A percentile compares a stretch with the other conserved stretches of the same genome.
These are phyloP conservation scores for Crataegus laevigata DNA, from an alignment of 306 rosid species.

Conservation along the genomic window DNA sequence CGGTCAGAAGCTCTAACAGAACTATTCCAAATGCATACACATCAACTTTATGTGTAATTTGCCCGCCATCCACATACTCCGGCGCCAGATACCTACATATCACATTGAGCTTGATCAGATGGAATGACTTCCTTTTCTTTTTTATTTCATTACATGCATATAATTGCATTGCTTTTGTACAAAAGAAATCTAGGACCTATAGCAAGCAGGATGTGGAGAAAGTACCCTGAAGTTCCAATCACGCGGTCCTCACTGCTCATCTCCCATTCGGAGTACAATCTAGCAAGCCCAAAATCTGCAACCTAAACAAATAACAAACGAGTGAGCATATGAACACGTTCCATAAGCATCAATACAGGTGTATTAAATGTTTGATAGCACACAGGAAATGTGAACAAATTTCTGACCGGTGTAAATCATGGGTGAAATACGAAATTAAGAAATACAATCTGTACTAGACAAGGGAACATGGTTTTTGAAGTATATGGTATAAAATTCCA, in stretches of 20 bases:
- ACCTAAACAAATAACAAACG: slow-evolving; percentile 36
- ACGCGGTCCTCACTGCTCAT: slow-evolving; percentile 47
- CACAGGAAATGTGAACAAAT: background rate
- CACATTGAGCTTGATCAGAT: slow-evolving; percentile 20
- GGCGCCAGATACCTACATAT: slow-evolving; percentile 81
- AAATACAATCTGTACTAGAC: background rate
- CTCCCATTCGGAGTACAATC: slow-evolving; percentile 83
- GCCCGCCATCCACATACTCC: slow-evolving; percentile 66
- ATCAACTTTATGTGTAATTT: slow-evolving; percentile 72
- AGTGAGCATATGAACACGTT: background rate
- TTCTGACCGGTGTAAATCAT: background rate
- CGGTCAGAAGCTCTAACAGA: slow-evolving; percentile 68
- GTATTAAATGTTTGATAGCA: background rate
- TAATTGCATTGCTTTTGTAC: background rate
- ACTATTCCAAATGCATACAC: slow-evolving; percentile 88
- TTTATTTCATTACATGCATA: background rate
- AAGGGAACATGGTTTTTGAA: background rate
- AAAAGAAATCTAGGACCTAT: background rate
- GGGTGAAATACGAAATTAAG: background rate
- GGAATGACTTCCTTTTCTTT: background rate
- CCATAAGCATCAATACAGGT: background rate
- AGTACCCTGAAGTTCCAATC: slow-evolving; percentile 70
- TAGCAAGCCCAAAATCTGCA: slow-evolving; percentile 92
- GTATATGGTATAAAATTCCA: background rate
- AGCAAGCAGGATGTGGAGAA: background rate